These are phyloP conservation scores for Zasmidium citrigriseum DNA, from an alignment of 2,329 filamentous ascomycete genomes.

Conservation along the genomic window DNA sequence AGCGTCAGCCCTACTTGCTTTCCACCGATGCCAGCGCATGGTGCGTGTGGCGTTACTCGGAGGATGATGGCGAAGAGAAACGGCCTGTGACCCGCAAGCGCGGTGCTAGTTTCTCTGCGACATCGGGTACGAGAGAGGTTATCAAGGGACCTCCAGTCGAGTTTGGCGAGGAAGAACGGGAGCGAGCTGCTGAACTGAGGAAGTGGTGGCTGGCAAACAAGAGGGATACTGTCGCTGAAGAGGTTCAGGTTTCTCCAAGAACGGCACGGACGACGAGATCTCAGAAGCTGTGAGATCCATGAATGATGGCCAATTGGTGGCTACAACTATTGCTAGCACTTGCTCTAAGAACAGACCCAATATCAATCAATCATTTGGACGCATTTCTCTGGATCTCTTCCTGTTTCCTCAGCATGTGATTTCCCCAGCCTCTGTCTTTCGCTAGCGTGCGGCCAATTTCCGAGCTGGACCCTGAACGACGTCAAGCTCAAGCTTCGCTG, in stretches of 20 bases:
- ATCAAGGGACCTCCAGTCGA: constrained; percentile 49
- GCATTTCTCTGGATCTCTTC: too few species aligned
- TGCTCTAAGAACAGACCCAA: too few species aligned
- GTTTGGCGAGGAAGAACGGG: constrained; percentile 47
- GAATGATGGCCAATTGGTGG: not conserved
- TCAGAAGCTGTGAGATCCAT: not conserved
- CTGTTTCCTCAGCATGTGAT: too few species aligned
- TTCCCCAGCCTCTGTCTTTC: too few species aligned
- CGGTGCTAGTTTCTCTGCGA: constrained; percentile 21
- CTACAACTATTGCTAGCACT: too few species aligned
- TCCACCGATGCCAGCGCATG: constrained; percentile 47
- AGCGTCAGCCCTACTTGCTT: constrained; percentile 38
- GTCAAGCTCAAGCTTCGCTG: not conserved
- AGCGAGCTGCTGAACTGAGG: constrained; percentile 41
- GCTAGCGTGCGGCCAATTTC: too few species aligned
- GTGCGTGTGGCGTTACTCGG: constrained; percentile 47
- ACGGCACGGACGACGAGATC: not conserved
- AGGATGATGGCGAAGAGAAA: constrained; percentile 28
- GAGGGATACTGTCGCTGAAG: not conserved
- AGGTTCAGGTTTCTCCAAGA: not conserved
- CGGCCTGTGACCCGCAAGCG: constrained; percentile 31
- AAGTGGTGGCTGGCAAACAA: constrained; percentile 38
- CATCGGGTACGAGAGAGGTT: constrained; percentile 39
- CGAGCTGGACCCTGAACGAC: not conserved
- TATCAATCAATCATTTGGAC: too few species aligned